Percentiles rank a stretch among this genome's conserved stretches.
Evolutionary conservation across 2,329 filamentous ascomycete genomes (phyloP).

Genomic region (Purpureocillium lavendulum): DNA sequence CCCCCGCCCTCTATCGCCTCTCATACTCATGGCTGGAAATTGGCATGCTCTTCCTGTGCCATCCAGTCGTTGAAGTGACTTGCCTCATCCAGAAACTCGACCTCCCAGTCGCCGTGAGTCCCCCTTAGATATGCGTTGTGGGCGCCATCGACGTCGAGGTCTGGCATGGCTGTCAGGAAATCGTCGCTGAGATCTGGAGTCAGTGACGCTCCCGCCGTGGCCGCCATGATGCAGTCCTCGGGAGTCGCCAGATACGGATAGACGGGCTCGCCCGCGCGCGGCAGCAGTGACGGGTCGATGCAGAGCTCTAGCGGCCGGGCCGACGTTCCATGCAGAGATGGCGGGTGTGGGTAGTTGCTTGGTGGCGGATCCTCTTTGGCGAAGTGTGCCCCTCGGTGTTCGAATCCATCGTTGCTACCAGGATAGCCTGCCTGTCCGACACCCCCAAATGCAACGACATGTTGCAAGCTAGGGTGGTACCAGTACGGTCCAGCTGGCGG

Average conservation of each 20-base stretch:
- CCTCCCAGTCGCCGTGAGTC: slow-evolving; percentile 23
- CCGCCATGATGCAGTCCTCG: neutral
- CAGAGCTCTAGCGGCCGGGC: neutral
- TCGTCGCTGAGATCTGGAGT: neutral
- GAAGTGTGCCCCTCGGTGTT: no score
- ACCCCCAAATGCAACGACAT: no score
- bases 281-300: slow-evolving; percentile 9
- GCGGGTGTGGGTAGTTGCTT: no score
- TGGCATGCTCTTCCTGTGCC: slow-evolving; percentile 4
- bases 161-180: slow-evolving; percentile 5
- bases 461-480: no score
- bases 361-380: no score
- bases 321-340: neutral
- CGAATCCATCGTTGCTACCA: neutral
- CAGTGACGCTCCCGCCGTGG: neutral
- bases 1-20: no score
- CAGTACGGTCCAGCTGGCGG: no score
- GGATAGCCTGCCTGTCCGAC: no score
- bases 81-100: slow-evolving; percentile 22
- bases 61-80: slow-evolving; percentile 24
- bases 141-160: slow-evolving; percentile 7
- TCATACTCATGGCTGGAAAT: no score
- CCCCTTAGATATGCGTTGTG: slow-evolving; percentile 23
- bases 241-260: neutral
- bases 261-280: neutral